A percentile compares a stretch with the other conserved stretches of the same genome.
These are phyloP conservation scores for Eucommia ulmoides DNA, from an alignment of 257 asterid species.

Conservation along the genomic window DNA sequence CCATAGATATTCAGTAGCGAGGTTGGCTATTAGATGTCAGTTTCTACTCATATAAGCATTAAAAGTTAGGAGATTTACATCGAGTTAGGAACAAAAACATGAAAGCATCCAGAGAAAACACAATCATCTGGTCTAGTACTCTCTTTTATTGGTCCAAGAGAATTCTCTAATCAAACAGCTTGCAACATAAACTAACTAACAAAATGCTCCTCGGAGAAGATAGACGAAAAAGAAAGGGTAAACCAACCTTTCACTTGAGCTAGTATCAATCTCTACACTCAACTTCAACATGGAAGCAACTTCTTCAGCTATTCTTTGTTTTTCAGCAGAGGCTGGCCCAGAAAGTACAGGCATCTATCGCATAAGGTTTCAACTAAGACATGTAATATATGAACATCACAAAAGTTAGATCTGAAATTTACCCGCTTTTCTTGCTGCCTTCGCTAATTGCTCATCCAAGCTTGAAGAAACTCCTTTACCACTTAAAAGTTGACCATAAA, in stretches of 20 bases:
- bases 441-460: slow-evolving; percentile 74
- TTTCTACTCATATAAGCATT: too few species aligned
- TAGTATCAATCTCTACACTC: slow-evolving; percentile 62
- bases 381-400: slow-evolving; percentile 1
- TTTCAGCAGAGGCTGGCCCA: slow-evolving; percentile 68
- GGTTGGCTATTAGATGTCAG: too few species aligned
- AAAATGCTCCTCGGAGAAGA: too few species aligned
- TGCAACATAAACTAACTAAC: too few species aligned
- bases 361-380: slow-evolving; percentile 2
- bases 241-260: slow-evolving; percentile 66
- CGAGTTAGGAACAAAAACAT: too few species aligned
- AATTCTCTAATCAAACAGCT: too few species aligned
- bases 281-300: slow-evolving; percentile 85
- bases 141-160: too few species aligned
- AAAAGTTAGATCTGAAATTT: slow-evolving; percentile 2
- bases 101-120: too few species aligned
- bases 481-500: slow-evolving; percentile 71
- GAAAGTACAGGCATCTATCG: not conserved
- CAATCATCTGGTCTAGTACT: too few species aligned
- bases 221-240: too few species aligned
- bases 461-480: slow-evolving; percentile 72
- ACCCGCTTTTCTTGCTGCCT: slow-evolving; percentile 88
- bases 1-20: too few species aligned
- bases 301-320: slow-evolving; percentile 76
- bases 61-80: too few species aligned